Conservation (phyloP, 257 asterid species). For the Nicotiana knightiana region DNA sequence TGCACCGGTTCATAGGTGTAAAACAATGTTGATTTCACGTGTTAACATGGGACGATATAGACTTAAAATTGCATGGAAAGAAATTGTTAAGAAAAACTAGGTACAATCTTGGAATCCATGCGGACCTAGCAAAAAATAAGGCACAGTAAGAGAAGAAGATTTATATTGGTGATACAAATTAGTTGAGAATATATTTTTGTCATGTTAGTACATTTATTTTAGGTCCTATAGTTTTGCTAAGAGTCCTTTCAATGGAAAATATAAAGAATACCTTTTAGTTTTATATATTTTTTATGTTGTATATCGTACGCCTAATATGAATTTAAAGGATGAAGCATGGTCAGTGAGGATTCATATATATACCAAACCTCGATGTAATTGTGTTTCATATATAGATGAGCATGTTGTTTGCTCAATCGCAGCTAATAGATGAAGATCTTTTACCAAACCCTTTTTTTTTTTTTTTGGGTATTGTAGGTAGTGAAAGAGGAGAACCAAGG, state of each 20-base stretch:
- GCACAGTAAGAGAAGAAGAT: neutral
- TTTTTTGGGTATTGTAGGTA: conserved; percentile 22
- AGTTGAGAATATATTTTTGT: neutral
- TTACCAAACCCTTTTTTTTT: neutral
- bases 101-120: neutral
- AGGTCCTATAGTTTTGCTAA: neutral
- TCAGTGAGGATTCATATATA: no score
- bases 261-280: neutral
- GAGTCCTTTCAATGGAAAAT: neutral
- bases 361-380: neutral
- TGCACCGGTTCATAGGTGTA: no score
- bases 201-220: neutral
- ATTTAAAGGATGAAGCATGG: no score
- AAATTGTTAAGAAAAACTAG: neutral
- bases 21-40: no score
- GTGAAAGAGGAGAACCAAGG: conserved; percentile 82
- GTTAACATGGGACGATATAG: neutral
- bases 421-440: neutral
- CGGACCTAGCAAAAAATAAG: neutral
- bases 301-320: no score
- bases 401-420: neutral
- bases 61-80: neutral
- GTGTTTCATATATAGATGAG: neutral
- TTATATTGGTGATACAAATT: neutral
- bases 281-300: neutral